Base-by-base conservation (phyloP, 1,139 yeast species). In the Keqinozyma sinolaborantium region DNA sequence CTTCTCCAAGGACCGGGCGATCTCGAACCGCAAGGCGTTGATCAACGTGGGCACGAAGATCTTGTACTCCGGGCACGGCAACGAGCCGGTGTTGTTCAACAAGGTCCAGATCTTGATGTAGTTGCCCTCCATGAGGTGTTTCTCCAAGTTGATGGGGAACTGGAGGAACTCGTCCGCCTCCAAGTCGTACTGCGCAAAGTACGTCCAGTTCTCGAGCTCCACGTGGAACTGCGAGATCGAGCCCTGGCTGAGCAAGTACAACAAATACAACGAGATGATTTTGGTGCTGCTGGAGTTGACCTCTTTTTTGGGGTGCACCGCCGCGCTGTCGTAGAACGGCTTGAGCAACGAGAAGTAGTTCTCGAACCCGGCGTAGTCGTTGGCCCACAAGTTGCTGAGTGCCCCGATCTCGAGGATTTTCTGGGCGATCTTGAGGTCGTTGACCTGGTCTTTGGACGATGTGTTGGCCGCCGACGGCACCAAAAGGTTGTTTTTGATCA, bases 81-180 rank as follows among this genome's bases (percentile, higher is more conserved):
- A 58, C 38, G 52, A 51, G 12, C 70, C 58, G 12, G 79, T 79
- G 32, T 73, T 71, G 50, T 75, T 67, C 63, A 82, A 75, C 34
- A 86, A 73, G 47, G 80, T 82, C 85, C 95, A 85, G 33, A 92
- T 92, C 60, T 86, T 86, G 56, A 87, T 94, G 58, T 90, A 92
- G 43, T 92, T 84, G 28, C 98, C 98, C 58, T 92, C 98, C 85
- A 92, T 88, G 45, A 92, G 75, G 80, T 95, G 86, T 46, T 87
- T 83, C 57, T 92, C 98, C 45, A 92, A 77, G 46, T 80, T 78
- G 36, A 92, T 80, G 16, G 98, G 97, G 56, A 88, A 88, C 33
- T 78, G 75, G 45, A 92, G 68, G 55, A 78, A 69, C 36, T 76
- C 68, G 48, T 77, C 81, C 26, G 52, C 36, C 23, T 60, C 70